Evolutionary conservation across 306 rosid genomes (phyloP).

Genomic region (Senna tora): DNA sequence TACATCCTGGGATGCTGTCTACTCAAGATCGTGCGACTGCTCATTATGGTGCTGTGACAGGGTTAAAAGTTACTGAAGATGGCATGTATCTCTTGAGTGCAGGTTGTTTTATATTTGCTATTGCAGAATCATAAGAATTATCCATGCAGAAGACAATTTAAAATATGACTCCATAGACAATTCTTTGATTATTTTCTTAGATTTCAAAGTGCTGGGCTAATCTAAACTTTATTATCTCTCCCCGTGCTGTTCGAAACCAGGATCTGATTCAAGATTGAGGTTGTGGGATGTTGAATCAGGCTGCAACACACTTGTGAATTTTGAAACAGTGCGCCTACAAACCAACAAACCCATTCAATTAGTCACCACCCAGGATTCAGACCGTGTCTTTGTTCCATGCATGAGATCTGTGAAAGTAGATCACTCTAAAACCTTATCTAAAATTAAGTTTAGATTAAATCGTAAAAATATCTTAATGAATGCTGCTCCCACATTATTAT

Average conservation of each 20-base stretch:
- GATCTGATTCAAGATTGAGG: constrained; percentile 95
- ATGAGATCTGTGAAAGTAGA: constrained; percentile 83
- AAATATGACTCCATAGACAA: not conserved
- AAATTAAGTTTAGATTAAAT: constrained; percentile 30
- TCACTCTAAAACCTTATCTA: constrained; percentile 11
- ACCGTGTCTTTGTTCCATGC: constrained; percentile 90
- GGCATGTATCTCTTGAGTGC: constrained; percentile 96
- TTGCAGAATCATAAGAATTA: not conserved
- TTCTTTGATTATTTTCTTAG: not conserved
- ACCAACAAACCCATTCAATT: constrained; percentile 85
- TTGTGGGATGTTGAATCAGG: constrained; percentile 93
- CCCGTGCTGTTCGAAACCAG: constrained; percentile 46
- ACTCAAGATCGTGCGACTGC: constrained; percentile 93
- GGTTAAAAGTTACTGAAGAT: constrained; percentile 79
- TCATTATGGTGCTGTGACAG: constrained; percentile 96
- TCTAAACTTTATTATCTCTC: constrained; percentile 14
- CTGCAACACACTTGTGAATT: constrained; percentile 92
- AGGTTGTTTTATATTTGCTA: constrained; percentile 49
- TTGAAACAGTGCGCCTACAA: constrained; percentile 86
- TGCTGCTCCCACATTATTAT: constrained; percentile 35
- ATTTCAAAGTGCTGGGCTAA: constrained; percentile 25
- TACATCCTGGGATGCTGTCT: constrained; percentile 95
- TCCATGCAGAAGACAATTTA: constrained; percentile 11
- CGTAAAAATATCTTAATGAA: constrained; percentile 24
- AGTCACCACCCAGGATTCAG: constrained; percentile 75